These are phyloP conservation scores for Artemisia argyi DNA, from an alignment of 129 eudicot genomes.

Conservation along the genomic window DNA sequence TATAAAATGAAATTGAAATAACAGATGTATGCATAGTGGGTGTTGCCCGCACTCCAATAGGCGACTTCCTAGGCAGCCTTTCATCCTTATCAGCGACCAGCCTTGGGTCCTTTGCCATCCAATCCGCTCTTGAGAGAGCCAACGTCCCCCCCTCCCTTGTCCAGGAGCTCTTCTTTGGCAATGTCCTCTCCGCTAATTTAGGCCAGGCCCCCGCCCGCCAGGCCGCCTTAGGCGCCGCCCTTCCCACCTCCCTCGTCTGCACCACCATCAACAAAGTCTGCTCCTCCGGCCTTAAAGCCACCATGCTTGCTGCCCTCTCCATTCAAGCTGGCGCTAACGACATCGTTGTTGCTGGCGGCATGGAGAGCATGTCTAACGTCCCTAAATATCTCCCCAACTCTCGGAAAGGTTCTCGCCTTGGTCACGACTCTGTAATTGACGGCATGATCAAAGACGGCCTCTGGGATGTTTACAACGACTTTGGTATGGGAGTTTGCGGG, in stretches of 20 bases:
- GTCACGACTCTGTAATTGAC: slow-evolving; percentile 84
- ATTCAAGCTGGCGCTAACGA: slow-evolving; percentile 76
- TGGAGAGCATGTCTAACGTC: slow-evolving; percentile 98
- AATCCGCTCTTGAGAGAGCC: slow-evolving; percentile 70
- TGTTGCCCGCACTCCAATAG: slow-evolving; percentile 1
- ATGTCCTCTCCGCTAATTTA: slow-evolving; percentile 94
- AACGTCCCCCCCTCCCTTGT: slow-evolving; percentile 72
- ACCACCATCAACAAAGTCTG: slow-evolving; percentile 96
- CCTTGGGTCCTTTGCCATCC: slow-evolving; percentile 1
- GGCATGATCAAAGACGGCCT: slow-evolving; percentile 98
- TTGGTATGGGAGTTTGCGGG: slow-evolving; percentile 95
- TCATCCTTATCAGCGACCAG: background rate
- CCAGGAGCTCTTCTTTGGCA: slow-evolving; percentile 94
- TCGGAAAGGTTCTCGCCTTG: slow-evolving; percentile 86
- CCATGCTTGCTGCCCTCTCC: slow-evolving; percentile 86
- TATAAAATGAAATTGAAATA: too few relatives aligned
- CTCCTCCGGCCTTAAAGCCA: slow-evolving; percentile 93
- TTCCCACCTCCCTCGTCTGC: slow-evolving; percentile 76
- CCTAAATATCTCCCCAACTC: slow-evolving; percentile 79
- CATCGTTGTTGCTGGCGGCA: slow-evolving; percentile 92
- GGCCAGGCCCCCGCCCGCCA: slow-evolving; percentile 99
- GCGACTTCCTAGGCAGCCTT: slow-evolving; percentile 4
- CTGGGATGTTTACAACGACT: slow-evolving; percentile 97
- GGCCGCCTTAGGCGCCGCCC: slow-evolving; percentile 92
- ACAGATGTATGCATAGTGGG: slow-evolving; percentile 10